Evolutionary conservation across 345 rosid genomes (phyloP), one percentile per base, ranked within the genome.

Genomic region (Citrus medica): DNA sequence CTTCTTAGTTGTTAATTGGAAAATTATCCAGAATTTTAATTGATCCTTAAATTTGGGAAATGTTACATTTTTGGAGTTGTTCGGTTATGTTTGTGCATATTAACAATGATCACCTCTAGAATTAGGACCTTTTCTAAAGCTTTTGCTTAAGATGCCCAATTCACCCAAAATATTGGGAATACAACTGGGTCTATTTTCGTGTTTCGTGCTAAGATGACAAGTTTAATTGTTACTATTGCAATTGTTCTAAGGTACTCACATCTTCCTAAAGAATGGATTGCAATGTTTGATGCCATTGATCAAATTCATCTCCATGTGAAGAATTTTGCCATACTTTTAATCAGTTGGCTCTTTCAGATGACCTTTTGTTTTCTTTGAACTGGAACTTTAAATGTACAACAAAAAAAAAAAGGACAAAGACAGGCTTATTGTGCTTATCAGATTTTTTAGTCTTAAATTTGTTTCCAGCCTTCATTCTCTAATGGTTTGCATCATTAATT

Each of bases 51-150:
- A 28, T 19, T 42, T 56, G 32, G 69, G 30, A 19, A 25, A 35
- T 22, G 30, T 30, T 19, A 28, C 42, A 30, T 77, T 33, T 40
- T 32, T 28, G n/a, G 38, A 24, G 42, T 76, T 58, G 14, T 4
- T 55, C 55, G 38, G 24, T 30, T 64, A 67, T 68, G 75, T 22
- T 77, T 77, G 74, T 38, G 67, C 59, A 27, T 59, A 56, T 17
- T 9, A 38, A 6, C 61, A 1, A 17, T 19, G 37, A 40, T 60
- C 9, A 32, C 32, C 66, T 69, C 58, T 65, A 19, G 22, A 69
- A 38, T 60, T 77, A 58, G 32, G 60, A 6, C 24, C 38, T 69
- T 19, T 59, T 77, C 9, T 27, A 16, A 46, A 33, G 19, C 56
- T 25, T 25, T 38, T 66, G 21, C 66, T 33, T 55, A 53, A 32